These are phyloP conservation scores for Penicillium expansum DNA, from an alignment of 2,329 filamentous ascomycete species.

Conservation along the genomic window DNA sequence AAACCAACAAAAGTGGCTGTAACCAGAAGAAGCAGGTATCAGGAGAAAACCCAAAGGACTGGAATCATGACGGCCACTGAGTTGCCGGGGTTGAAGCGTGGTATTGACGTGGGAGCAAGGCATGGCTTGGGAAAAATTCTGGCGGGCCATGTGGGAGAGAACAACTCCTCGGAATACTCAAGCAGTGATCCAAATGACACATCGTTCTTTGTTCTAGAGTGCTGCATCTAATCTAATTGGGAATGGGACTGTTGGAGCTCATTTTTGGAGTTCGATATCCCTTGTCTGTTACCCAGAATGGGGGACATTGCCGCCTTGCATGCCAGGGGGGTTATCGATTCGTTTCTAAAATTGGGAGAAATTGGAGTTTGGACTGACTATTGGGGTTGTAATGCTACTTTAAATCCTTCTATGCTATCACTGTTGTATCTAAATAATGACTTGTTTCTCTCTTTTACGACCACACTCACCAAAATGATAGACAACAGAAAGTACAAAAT, in stretches of 20 bases:
- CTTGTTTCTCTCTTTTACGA: background rate
- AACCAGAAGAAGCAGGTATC: conserved; percentile 18
- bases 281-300: conserved; percentile 19
- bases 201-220: conserved; percentile 13
- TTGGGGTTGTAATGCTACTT: background rate
- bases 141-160: conserved; percentile 22
- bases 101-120: conserved; percentile 23
- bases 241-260: conserved; percentile 1
- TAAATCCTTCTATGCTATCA: background rate
- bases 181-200: conserved; percentile 12
- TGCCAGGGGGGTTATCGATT: conserved; percentile 16
- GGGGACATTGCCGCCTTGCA: conserved; percentile 21
- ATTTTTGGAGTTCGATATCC: conserved; percentile 13
- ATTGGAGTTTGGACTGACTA: background rate
- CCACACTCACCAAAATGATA: background rate
- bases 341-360: background rate
- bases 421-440: too few relatives aligned
- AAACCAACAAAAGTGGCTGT: background rate
- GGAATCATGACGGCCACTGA: conserved; percentile 1
- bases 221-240: background rate
- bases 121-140: conserved; percentile 18
- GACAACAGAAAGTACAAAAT: background rate
- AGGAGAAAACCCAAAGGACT: conserved; percentile 8
- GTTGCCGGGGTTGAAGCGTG: conserved; percentile 15
- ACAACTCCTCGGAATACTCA: background rate